Evolutionary conservation across 2,329 filamentous ascomycete genomes (phyloP), one percentile per base, ranked within the genome.

Genomic region (Penicillium sp.): DNA sequence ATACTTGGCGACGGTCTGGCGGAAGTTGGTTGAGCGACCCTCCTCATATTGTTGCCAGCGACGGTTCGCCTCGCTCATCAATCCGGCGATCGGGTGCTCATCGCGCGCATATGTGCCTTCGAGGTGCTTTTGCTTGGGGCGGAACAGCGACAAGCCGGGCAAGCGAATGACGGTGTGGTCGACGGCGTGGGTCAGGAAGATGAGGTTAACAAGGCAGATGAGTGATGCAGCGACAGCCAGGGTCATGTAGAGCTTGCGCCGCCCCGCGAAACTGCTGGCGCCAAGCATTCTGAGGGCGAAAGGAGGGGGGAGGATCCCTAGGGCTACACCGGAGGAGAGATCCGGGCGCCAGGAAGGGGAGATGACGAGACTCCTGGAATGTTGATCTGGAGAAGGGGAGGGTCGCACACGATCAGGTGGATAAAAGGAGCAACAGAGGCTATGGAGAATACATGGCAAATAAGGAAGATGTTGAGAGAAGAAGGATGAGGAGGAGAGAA

Each of bases 1-100:
- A 60, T 78, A 78, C 57, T 73, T 75, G 50, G 69, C 66, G 33
- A 77, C 74, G 3, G 75, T 74, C 59, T 74, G 70, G 56, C 68
- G 69, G 65, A 78, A 77, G n/a, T 66, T 75, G 19, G 62, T 69
- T 16, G 75, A 75, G 41, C 73, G 66, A 40, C 64, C 62, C 14
- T 66, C 62, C 44, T 75, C 71, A 50, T 75, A 76, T 36, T 58
- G 50, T 36, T 65, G 63, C 66, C 72, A 77, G 36, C 62, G 59
- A n/a, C 57, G 59, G 53, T 77, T 70, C 11, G 75, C 75, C 36
- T 76, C 68, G 35, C 66, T 58, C 70, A 77, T 77, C 56, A 75
- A 58, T 35, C 59, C 44, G 11, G 53, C 64, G 27, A 76, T 76
- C 6, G 74, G 74, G 53, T 76, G 74, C 35, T 50, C 44, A 55